Base-by-base conservation (phyloP, 2,329 filamentous ascomycete genomes). In the Pseudogymnoascus sp. region DNA sequence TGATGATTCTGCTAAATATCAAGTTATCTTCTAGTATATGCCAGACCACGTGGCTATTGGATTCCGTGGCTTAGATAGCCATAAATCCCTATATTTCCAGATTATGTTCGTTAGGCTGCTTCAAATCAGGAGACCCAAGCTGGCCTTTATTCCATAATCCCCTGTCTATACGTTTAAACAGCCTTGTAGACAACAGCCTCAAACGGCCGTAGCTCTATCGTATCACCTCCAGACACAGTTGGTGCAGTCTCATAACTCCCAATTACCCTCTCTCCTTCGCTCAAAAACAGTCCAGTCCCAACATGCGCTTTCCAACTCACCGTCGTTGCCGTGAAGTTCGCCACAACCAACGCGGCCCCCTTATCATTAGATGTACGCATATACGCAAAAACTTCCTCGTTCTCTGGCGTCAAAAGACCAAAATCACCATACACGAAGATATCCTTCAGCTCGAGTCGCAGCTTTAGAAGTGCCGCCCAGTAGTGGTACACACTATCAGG, bases 351-450 rank as follows among this genome's bases (percentile, higher is more conserved):
- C 18, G 6, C 25, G 1, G 43, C 43, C 9, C n/a, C 43, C 22
- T 47, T 5, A 12, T 20, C 9, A n/a, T 68, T 67, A 2, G 65
- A 60, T 2, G 25, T 12, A 7, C 76, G 81, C 2, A 80, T 71
- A 57, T 87, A 84, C 0, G 80, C 77, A 66, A 88, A 87, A 0
- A 83, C 72, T 25, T 79, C 71, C 32, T 83, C 79, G 3, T 83
- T 75, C 0, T 75, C 71, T 0, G 81, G 79, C 3, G 76, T 73
- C 0, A 80, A 16, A 1, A 87, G 70, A 58, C 78, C 76, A 64
- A 88, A 89, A 60, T 82, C 75, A 0, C 87, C 87, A 66, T 89
- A 89, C 3, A 89, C 81, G 62, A 90, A 84, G 1, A 88, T 69
- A 63, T 88, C 81, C 47, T 78, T 78, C 67, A 83, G 76, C 50